These are phyloP conservation scores for Picea sitchensis DNA, from an alignment of 75 land plant species.

Conservation along the genomic window DNA sequence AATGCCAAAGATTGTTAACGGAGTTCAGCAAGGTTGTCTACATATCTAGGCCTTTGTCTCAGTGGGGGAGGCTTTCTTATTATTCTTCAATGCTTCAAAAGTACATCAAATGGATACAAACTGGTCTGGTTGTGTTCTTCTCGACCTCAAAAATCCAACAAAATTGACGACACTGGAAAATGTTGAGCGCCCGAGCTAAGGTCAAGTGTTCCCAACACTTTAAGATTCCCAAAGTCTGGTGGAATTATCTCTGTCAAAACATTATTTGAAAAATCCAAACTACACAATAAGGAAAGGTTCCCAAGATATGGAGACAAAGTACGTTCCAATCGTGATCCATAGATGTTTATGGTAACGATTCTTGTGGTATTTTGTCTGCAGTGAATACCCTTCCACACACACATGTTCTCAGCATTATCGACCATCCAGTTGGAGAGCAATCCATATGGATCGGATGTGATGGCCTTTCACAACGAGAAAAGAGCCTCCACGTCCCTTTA, in stretches of 20 bases:
- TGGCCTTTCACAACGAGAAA: neutral
- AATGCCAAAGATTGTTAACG: no score
- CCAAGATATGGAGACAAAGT: constrained; percentile 11
- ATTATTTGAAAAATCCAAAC: constrained; percentile 22
- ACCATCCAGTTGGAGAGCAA: constrained; percentile 7
- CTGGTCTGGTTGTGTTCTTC: no score
- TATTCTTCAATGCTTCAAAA: no score
- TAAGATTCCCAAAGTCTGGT: constrained; percentile 16
- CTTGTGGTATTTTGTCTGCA: neutral
- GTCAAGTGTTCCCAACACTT: constrained; percentile 8
- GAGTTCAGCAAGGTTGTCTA: no score
- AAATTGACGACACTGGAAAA: no score
- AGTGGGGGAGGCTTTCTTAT: no score
- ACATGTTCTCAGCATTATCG: neutral
- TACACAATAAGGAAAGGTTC: constrained; percentile 17
- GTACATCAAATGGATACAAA: no score
- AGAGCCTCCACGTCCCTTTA: neutral
- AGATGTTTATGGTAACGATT: neutral
- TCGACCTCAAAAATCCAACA: no score
- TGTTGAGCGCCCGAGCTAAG: neutral
- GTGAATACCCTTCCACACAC: neutral
- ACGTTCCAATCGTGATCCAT: constrained; percentile 9
- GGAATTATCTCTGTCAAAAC: constrained; percentile 16
- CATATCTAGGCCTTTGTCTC: no score
- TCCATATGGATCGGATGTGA: neutral